These are phyloP conservation scores for Podaxis mareebaensis DNA, from an alignment of 768 basidiomycete species.

Conservation along the genomic window DNA sequence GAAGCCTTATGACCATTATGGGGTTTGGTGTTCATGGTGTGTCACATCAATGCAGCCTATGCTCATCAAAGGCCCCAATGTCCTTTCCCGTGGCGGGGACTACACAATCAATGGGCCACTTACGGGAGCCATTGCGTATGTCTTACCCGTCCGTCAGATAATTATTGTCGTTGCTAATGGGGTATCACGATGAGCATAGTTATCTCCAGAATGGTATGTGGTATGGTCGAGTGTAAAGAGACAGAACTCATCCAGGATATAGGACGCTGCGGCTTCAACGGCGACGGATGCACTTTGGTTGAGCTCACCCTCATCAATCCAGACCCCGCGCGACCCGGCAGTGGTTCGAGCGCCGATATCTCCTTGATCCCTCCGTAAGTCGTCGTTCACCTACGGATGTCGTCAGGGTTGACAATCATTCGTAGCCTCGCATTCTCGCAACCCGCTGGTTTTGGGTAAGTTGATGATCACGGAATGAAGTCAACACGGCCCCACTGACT, in stretches of 20 bases:
- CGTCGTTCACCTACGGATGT: neutral
- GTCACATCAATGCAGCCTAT: slow-evolving; percentile 21
- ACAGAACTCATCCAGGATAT: slow-evolving; percentile 10
- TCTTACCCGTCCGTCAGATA: neutral
- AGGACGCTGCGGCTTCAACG: slow-evolving; percentile 39
- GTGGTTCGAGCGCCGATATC: slow-evolving; percentile 23
- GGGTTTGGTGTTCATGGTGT: neutral
- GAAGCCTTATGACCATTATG: neutral
- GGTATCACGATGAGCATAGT: neutral
- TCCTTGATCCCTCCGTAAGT: slow-evolving; percentile 41
- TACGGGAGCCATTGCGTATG: slow-evolving; percentile 35
- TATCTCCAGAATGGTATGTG: slow-evolving; percentile 11
- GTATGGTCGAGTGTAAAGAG: neutral
- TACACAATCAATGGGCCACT: slow-evolving; percentile 32
- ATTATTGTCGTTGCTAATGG: neutral
- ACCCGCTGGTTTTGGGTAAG: slow-evolving; percentile 39
- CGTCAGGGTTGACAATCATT: neutral
- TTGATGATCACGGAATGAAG: neutral
- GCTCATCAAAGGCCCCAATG: slow-evolving; percentile 26
- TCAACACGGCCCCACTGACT: neutral
- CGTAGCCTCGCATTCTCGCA: slow-evolving; percentile 41
- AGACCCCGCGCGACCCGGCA: slow-evolving; percentile 14
- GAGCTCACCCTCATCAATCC: slow-evolving; percentile 36
- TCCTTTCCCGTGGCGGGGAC: slow-evolving; percentile 32
- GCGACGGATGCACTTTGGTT: slow-evolving; percentile 38